A percentile compares a stretch with the other conserved stretches of the same genome.
phyloP scores from a whole-genome alignment of 495 filamentous ascomycete genomes.

The Stereocaulon alpinum region DNA sequence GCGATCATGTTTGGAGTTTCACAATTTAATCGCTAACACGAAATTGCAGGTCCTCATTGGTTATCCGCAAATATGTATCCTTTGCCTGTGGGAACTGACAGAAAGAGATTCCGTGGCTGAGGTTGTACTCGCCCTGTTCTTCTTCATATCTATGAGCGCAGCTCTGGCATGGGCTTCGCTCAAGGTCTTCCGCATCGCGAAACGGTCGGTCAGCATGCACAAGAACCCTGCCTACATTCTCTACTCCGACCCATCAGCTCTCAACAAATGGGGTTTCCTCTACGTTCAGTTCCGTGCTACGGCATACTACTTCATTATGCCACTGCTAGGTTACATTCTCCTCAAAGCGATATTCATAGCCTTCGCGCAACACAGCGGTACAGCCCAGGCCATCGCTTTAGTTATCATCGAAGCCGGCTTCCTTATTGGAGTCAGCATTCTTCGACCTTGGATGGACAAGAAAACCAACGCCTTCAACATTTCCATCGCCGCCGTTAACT shows the following conservation, averaged over 20 bases:
- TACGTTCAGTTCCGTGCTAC: constrained; percentile 97
- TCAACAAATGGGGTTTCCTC: constrained; percentile 98
- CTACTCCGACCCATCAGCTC: constrained; percentile 80
- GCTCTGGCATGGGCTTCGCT: constrained; percentile 80
- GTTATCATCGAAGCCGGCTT: constrained; percentile 76
- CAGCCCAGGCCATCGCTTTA: constrained; percentile 73
- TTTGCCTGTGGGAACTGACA: constrained; percentile 94
- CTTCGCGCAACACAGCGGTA: constrained; percentile 62
- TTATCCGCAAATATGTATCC: constrained; percentile 82
- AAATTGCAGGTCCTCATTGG: constrained; percentile 63
- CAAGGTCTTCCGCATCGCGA: constrained; percentile 83
- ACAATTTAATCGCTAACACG: constrained; percentile 1
- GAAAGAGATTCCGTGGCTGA: constrained; percentile 76
- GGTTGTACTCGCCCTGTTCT: constrained; percentile 79
- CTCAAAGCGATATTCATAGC: constrained; percentile 89
- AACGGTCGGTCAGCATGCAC: constrained; percentile 80
- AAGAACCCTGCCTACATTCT: constrained; percentile 96
- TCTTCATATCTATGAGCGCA: constrained; percentile 68
- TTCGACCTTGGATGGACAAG: constrained; percentile 98
- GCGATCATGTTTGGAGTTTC: constrained; percentile 12
- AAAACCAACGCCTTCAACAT: constrained; percentile 98
- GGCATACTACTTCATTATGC: constrained; percentile 93
- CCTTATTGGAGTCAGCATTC: constrained; percentile 65
- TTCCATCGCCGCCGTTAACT: constrained; percentile 79
- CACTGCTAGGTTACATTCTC: constrained; percentile 65